These are phyloP conservation scores for Zhuliangozyma blackwelliae DNA, from an alignment of 1,139 yeast species.

Conservation along the genomic window DNA sequence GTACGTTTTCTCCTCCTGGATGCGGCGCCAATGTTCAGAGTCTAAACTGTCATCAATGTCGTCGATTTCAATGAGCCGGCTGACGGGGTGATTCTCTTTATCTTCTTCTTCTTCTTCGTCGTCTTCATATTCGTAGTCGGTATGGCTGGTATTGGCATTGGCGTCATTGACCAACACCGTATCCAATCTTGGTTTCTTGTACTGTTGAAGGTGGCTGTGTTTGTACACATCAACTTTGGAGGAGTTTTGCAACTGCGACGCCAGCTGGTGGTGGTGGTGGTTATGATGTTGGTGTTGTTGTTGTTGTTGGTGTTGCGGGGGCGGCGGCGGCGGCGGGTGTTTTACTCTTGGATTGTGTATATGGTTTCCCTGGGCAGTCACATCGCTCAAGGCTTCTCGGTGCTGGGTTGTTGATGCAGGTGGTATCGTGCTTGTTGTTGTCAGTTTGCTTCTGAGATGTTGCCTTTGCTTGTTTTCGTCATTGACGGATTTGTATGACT, in stretches of 20 bases:
- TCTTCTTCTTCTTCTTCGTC: constrained; percentile 8
- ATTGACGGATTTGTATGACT: constrained; percentile 7
- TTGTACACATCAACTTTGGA: constrained; percentile 20
- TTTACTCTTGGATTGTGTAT: constrained; percentile 7
- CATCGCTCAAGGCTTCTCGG: constrained; percentile 30
- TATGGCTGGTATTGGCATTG: background rate
- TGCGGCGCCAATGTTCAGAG: too few species aligned
- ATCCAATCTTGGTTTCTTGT: constrained; percentile 22
- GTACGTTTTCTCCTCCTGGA: constrained; percentile 3
- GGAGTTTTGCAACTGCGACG: constrained; percentile 4
- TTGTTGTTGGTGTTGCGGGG: constrained; percentile 7
- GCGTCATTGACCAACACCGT: constrained; percentile 6
- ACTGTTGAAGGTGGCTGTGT: constrained; percentile 16
- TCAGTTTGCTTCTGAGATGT: constrained; percentile 4
- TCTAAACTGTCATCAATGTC: too few species aligned
- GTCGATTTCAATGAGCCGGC: too few species aligned
- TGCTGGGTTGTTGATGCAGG: constrained; percentile 5
- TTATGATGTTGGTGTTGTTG: constrained; percentile 9
- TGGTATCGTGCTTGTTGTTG: constrained; percentile 1
- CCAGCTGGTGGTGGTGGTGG: constrained; percentile 4
- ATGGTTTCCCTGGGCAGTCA: constrained; percentile 21
- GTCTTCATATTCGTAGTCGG: constrained; percentile 10
- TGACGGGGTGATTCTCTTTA: constrained; percentile 16
- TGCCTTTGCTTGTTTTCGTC: constrained; percentile 11
- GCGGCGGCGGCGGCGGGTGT: constrained; percentile 2